A percentile compares a stretch with the other conserved stretches of the same genome.
Conservation (phyloP, 331 rosid genomes). For the Cydonia oblonga region DNA sequence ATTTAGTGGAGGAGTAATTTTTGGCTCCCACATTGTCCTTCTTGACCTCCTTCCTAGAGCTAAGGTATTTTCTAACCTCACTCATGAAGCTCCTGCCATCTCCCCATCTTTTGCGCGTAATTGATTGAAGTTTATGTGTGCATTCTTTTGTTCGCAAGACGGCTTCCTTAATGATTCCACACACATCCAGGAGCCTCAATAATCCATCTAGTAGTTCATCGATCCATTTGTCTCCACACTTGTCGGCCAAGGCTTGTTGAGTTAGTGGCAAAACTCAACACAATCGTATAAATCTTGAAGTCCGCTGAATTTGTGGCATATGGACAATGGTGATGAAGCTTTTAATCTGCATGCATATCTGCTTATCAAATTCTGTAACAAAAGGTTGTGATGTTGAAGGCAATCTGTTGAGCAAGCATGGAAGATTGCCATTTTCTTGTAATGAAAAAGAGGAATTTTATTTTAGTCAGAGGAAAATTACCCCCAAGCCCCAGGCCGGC, state of each 20-base stretch:
- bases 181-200: constrained; percentile 28
- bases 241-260: constrained; percentile 34
- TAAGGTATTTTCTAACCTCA: constrained; percentile 10
- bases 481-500: too few relatives aligned
- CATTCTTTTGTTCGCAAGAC: constrained; percentile 27
- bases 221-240: constrained; percentile 17
- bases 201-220: constrained; percentile 29
- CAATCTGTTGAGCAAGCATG: constrained; percentile 27
- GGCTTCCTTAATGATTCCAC: constrained; percentile 19
- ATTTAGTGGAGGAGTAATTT: too few relatives aligned
- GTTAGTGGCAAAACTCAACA: constrained; percentile 34
- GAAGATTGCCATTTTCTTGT: constrained; percentile 30
- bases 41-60: constrained; percentile 9
- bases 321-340: constrained; percentile 26
- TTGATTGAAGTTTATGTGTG: constrained; percentile 16
- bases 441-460: background rate
- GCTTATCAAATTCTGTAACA: constrained; percentile 25
- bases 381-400: constrained; percentile 24
- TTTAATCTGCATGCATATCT: constrained; percentile 27
- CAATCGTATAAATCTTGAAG: constrained; percentile 44
- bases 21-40: background rate
- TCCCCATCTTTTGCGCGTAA: constrained; percentile 4
- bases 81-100: background rate
- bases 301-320: constrained; percentile 22
- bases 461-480: too few relatives aligned